Evolutionary conservation across 2,329 filamentous ascomycete genomes (phyloP).

Genomic region (Tetracladium maxilliforme): DNA sequence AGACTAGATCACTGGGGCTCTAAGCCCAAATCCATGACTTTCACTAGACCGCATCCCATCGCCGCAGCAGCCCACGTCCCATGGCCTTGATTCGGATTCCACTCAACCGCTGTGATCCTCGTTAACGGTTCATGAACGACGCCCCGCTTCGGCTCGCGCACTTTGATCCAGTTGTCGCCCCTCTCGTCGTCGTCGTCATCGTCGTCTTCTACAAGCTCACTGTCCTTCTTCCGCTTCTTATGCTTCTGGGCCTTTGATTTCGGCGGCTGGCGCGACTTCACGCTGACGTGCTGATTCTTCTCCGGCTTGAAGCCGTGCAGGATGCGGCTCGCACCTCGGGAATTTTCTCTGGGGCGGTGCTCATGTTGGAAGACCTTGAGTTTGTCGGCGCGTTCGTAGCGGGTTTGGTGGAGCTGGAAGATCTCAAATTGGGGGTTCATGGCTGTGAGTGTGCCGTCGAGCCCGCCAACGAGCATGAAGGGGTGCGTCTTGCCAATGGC

Average conservation of each 20-base stretch:
- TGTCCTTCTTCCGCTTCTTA: constrained; percentile 15
- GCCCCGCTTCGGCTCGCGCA: constrained; percentile 20
- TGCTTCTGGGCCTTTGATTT: constrained; percentile 20
- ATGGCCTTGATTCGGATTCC: constrained; percentile 54
- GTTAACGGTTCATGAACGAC: constrained; percentile 47
- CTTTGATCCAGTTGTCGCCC: constrained; percentile 14
- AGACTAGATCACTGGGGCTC: not conserved
- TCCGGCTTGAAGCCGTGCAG: constrained; percentile 35
- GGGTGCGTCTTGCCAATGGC: too few species aligned
- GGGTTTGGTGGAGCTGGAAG: too few species aligned
- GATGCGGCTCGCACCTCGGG: constrained; percentile 33
- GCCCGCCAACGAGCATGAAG: too few species aligned
- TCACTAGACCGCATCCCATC: too few species aligned
- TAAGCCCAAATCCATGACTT: constrained; percentile 47
- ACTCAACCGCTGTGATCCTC: constrained; percentile 44
- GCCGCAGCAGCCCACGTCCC: too few species aligned
- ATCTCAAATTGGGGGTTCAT: too few species aligned
- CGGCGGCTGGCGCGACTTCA: constrained; percentile 17
- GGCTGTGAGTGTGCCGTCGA: too few species aligned
- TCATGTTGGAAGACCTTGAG: too few species aligned
- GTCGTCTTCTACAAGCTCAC: constrained; percentile 9
- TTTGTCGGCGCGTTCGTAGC: too few species aligned
- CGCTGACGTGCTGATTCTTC: constrained; percentile 29
- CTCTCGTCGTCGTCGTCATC: constrained; percentile 3
- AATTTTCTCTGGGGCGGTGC: too few species aligned